Base-by-base conservation (phyloP, 768 basidiomycete species). In the Hypsizygus marmoreus region DNA sequence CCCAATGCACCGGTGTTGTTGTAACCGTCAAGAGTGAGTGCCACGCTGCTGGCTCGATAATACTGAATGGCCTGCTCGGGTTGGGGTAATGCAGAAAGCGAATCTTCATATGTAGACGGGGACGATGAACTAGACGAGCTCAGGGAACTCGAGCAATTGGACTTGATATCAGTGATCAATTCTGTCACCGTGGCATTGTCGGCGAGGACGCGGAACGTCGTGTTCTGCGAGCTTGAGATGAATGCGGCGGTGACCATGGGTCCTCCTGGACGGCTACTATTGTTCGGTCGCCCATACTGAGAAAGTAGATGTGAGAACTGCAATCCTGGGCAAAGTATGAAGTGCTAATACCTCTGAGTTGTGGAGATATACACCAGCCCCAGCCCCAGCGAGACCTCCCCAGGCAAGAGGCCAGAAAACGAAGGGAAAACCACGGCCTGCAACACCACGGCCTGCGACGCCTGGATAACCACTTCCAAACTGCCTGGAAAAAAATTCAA, bases 1-100 rank as follows among this genome's bases (percentile, higher is more conserved):
- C 60, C 63, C 19, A 80, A 62, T 3, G 68, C 75, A 5, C 73
- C 79, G 0, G 81, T 80, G 50, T 87, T 76, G 55, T 87, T 86
- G 58, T 87, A 86, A 0, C 80, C 80, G 43, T 87, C 79, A 3
- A 86, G 66, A 1, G 81, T 75, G 19, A 87, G 68, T 2, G 75
- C 77, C 28, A 84, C 72, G 34, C 76, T 83, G 56, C 82, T 83
- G 2, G 81, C 78, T 23, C 85, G 81, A 56, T 82, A 88, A 60
- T 87, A 88, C 47, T 86, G 79, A n/a, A 86, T 54, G 0, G 73
- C 75, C 54, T 84, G 76, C 53, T 81, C 77, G 0, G 83, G 73
- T 32, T 61, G 60, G n/a, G 74, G 71, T 23, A 65, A 50, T 1
- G 54, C 54, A 6, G 60, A 40, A 4, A 48, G 53, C 0, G 67